phyloP scores from a whole-genome alignment of 148 eudicot species.

The Spergularia marina region DNA sequence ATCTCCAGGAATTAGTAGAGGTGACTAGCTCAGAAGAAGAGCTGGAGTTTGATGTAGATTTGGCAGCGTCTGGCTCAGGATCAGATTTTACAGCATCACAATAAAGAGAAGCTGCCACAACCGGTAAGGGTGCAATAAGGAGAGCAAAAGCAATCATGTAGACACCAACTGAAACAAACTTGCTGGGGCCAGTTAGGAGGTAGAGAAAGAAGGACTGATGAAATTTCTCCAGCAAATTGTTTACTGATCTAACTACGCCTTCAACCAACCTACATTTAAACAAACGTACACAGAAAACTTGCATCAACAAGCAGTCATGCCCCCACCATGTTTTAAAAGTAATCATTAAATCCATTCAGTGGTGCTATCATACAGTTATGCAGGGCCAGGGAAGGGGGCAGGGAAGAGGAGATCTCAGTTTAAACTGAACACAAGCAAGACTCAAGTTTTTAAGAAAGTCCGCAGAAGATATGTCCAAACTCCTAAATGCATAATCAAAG shows the following conservation, averaged over 20 bases:
- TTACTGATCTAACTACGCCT: conserved; percentile 76
- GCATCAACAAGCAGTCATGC: conserved; percentile 3
- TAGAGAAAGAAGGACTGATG: conserved; percentile 96
- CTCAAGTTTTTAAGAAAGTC: neutral
- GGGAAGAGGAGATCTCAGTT: neutral
- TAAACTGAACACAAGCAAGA: neutral
- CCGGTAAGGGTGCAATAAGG: conserved; percentile 87
- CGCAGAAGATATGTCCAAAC: neutral
- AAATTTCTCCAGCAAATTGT: conserved; percentile 96
- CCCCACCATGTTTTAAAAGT: neutral
- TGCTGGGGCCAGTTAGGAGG: conserved; percentile 76
- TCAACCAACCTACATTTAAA: conserved; percentile 73
- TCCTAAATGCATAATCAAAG: neutral
- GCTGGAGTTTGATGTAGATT: conserved; percentile 23
- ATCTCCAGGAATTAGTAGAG: conserved; percentile 60
- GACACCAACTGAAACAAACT: conserved; percentile 92
- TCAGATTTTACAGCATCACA: conserved; percentile 46
- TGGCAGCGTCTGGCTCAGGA: conserved; percentile 19
- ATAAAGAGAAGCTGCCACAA: conserved; percentile 89
- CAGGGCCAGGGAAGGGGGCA: neutral
- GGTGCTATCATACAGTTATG: neutral
- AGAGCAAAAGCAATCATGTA: conserved; percentile 95
- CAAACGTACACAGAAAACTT: conserved; percentile 10
- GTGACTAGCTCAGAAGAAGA: conserved; percentile 17
- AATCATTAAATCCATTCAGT: neutral